phyloP scores from a whole-genome alignment of 2,329 filamentous ascomycete species.

The Colletotrichum lindemuthianum region DNA sequence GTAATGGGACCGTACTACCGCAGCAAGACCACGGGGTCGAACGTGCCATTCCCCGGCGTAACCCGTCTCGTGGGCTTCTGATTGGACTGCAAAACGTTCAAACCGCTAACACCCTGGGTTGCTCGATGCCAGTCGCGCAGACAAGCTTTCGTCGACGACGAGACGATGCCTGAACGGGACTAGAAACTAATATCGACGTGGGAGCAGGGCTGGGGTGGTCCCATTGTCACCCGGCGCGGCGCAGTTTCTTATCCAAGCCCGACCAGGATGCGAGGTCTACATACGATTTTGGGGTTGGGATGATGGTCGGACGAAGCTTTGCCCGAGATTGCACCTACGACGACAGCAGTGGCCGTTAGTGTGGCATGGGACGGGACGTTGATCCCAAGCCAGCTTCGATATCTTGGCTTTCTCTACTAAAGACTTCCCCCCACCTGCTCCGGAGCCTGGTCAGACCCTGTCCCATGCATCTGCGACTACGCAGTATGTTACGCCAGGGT shows the following conservation, averaged over 20 bases:
- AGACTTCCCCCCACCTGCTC: neutral
- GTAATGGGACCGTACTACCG: conserved; percentile 4
- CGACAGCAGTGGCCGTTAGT: neutral
- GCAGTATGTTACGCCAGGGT: conserved; percentile 7
- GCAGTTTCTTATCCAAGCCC: neutral
- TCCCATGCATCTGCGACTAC: conserved; percentile 5
- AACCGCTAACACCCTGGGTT: conserved; percentile 21
- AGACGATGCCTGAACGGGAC: conserved; percentile 1
- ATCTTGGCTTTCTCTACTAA: conserved; percentile 30
- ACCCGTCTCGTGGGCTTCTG: conserved; percentile 6
- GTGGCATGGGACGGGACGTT: neutral
- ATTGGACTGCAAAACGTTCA: neutral
- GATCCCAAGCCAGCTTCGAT: conserved; percentile 3
- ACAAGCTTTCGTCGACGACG: conserved; percentile 31
- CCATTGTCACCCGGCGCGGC: conserved; percentile 25
- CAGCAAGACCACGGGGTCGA: conserved; percentile 11
- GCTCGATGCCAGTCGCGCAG: neutral
- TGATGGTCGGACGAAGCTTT: conserved; percentile 4
- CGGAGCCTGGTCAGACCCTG: conserved; percentile 15
- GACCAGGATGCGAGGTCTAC: conserved; percentile 1
- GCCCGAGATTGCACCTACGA: neutral
- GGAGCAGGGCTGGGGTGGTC: conserved; percentile 1
- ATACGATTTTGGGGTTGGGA: neutral
- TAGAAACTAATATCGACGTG: conserved; percentile 4
- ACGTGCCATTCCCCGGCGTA: conserved; percentile 2